Evolutionary conservation across 106 monocot genomes (phyloP), one percentile per base, ranked within the genome.

Genomic region (Dendrobium officinale): DNA sequence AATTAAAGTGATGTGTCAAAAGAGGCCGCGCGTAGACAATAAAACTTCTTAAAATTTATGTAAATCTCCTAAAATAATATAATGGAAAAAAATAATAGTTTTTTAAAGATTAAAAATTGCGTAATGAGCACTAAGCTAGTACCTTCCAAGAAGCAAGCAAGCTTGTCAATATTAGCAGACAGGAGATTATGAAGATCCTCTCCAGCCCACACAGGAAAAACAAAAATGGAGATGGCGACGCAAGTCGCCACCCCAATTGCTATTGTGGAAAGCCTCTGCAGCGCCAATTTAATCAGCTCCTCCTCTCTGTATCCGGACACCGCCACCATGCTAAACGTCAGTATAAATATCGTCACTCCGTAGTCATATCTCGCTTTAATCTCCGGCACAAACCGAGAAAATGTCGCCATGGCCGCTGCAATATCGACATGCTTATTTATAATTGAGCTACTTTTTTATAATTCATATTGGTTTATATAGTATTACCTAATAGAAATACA

Each of bases 301-400:
- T 93, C 90, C 2, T 86, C 85, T 24, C 93, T 67, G 68, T 86
- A 93, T 67, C 93, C 86, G 59, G 93, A 90, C 79, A 90, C 85
- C 18, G 93, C 77, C 79, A 93, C 93, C 6, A 93, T 77, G 77
- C 89, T 91, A 55, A 93, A 91, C 19, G 91, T 91, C 37, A 91
- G 81, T 44, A 91, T 94, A 70, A 94, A 92, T 58, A 94, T 85
- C 15, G 84, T 79, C 72, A 90, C 94, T 0, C 94, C 94, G 72
- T 94, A 94, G 79, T 94, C 94, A 56, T 90, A 94, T 33, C 85
- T 86, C 29, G 84, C 86, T 80, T 88, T 94, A 55, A 94, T 83
- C 80, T 86, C 83, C 19, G 94, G 94, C 49, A 94, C 80, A 81
- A 90, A 93, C n/a, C 88, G 42, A 1, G 90, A 88, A 82, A 93